Conservation (phyloP, 441 rosid species). For the Gossypium armourianum region DNA sequence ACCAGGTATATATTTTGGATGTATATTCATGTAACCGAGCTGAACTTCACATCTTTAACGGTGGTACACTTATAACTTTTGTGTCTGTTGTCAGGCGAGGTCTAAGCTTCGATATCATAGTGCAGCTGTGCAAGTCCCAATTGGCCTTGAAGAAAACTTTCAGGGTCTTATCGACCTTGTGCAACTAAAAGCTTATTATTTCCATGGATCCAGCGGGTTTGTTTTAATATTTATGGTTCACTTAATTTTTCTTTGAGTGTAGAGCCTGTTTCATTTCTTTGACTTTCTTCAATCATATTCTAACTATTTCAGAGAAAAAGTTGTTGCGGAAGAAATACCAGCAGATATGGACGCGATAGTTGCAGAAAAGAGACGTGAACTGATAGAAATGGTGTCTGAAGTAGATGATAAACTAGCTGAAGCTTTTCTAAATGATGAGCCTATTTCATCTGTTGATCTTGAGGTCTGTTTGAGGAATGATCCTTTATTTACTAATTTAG, state of each 20-base stretch:
- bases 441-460: slow-evolving; percentile 61
- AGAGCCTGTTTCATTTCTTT: not conserved
- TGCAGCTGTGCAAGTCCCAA: slow-evolving; percentile 44
- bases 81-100: slow-evolving; percentile 49
- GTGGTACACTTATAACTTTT: slow-evolving; percentile 7
- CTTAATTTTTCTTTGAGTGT: slow-evolving; percentile 16
- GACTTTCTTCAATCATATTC: slow-evolving; percentile 1
- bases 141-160: slow-evolving; percentile 62
- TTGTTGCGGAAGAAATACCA: slow-evolving; percentile 65
- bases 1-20: slow-evolving; percentile 41
- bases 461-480: slow-evolving; percentile 40
- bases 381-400: slow-evolving; percentile 82
- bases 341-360: slow-evolving; percentile 62
- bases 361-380: slow-evolving; percentile 69
- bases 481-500: not conserved
- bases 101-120: slow-evolving; percentile 81
- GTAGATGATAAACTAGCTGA: slow-evolving; percentile 91
- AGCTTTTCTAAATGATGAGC: slow-evolving; percentile 70
- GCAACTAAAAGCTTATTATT: slow-evolving; percentile 5
- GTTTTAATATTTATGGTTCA: slow-evolving; percentile 21
- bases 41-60: not conserved
- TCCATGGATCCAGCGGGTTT: slow-evolving; percentile 38
- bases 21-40: not conserved
- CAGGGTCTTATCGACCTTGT: slow-evolving; percentile 85
- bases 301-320: slow-evolving; percentile 52